A percentile compares a stretch with the other conserved stretches of the same genome.
These are phyloP conservation scores for Calonectria multiphialidica DNA, from an alignment of 2,329 filamentous ascomycete genomes.

Conservation along the genomic window DNA sequence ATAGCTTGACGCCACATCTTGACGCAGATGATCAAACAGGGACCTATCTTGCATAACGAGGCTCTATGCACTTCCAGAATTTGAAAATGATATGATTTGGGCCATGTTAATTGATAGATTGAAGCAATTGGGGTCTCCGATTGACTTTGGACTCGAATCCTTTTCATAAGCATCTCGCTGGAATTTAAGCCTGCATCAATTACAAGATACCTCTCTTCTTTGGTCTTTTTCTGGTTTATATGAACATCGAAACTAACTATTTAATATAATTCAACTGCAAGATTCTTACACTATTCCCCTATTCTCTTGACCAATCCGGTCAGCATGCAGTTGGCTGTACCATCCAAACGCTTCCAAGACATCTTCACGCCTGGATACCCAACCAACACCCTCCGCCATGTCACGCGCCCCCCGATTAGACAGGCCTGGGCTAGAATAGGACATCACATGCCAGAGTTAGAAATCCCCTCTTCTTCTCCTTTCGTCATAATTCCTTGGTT, in stretches of 20 bases:
- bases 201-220: too few species aligned
- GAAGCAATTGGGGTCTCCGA: background rate
- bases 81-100: background rate
- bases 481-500: background rate
- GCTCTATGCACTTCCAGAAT: background rate
- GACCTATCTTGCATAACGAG: background rate
- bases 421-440: background rate
- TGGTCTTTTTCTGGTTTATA: background rate
- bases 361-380: background rate
- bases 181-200: background rate
- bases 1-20: background rate
- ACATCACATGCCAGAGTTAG: constrained; percentile 8
- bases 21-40: background rate
- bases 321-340: constrained; percentile 1
- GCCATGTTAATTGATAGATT: background rate
- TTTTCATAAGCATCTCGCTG: too few species aligned
- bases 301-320: background rate
- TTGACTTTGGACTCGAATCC: background rate
- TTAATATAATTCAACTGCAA: background rate
- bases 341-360: background rate
- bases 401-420: background rate
- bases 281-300: background rate
- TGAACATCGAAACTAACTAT: too few species aligned
- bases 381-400: background rate
- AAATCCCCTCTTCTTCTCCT: background rate